Evolutionary conservation across 1,284 basidiomycete genomes (phyloP), one percentile per base, ranked within the genome.

Genomic region (Cryptococcus sp.): DNA sequence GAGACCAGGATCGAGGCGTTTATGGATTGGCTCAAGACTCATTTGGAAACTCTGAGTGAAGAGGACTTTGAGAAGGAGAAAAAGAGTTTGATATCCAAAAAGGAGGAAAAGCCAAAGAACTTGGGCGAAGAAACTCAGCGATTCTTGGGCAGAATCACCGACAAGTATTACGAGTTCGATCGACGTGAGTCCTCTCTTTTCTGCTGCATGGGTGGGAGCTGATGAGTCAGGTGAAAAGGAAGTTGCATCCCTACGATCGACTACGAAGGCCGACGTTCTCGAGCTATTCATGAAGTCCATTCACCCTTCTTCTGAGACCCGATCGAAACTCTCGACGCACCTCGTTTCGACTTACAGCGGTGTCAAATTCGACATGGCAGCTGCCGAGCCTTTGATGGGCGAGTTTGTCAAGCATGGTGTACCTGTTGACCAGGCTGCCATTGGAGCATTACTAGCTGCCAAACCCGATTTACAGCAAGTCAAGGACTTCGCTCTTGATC

Each of bases 1-100:
- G 96, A 98, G 76, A 78, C 81, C 48, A 84, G 94, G 7, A 85
- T 98, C 39, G 91, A 98, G 54, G 82, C 82, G 1, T 98, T 97
- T 80, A 77, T 96, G 52, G 81, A 84, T 48, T 76, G 79, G 53
- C 86, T 91, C 81, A 82, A 81, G 64, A 67, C 70, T 28, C 79
- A 76, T 46, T 69, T 91, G 44, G 69, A 79, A 58, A 77, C 77
- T 7, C 84, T 90, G 82, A 69, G 65, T 9, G 76, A 80, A 4
- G 80, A 78, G 31, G 83, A 84, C 56, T 88, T 90, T 64, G 74
- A 79, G 25, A 81, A 87, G 56, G 84, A 87, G 62, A 83, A 83
- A 66, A 77, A 72, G 50, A 79, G 83, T 34, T 69, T 89, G 53
- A 79, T 83, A 48, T 82, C 83, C 67, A 88, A 85, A 66, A 81